Percentiles rank a stretch among this genome's conserved stretches.
Conservation (phyloP, 495 filamentous ascomycete genomes). For the Aspergillus avenaceus region DNA sequence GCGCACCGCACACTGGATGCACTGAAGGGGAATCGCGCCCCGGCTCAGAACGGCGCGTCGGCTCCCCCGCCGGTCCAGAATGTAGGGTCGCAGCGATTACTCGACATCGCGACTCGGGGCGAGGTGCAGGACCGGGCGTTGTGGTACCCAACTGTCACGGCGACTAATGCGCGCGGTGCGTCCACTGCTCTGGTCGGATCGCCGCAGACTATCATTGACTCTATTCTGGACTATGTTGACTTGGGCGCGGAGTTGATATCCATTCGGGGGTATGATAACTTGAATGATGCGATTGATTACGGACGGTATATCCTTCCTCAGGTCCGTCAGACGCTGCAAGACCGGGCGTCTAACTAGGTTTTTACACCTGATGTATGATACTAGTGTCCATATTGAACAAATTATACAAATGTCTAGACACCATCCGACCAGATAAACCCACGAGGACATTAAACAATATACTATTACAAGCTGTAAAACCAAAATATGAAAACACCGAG, state of each 20-base stretch:
- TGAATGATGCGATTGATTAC: constrained; percentile 52
- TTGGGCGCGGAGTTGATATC: constrained; percentile 50
- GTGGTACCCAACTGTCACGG: constrained; percentile 54
- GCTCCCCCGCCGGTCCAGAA: constrained; percentile 42
- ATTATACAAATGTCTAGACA: too few species aligned
- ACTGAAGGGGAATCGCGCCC: constrained; percentile 28
- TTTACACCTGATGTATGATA: too few species aligned
- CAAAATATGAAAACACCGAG: too few species aligned
- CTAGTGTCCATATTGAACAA: too few species aligned
- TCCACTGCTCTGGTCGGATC: constrained; percentile 52
- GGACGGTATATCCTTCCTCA: constrained; percentile 45
- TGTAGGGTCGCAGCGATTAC: constrained; percentile 48
- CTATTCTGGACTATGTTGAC: constrained; percentile 50
- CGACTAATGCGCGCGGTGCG: constrained; percentile 51
- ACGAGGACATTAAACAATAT: too few species aligned
- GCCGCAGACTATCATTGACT: constrained; percentile 42
- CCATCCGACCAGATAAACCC: too few species aligned
- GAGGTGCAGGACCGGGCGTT: constrained; percentile 52
- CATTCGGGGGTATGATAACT: constrained; percentile 52
- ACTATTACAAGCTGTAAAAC: too few species aligned
- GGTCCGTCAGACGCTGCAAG: constrained; percentile 38
- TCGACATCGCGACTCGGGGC: constrained; percentile 48
- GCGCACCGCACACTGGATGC: constrained; percentile 44
- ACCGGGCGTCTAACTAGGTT: too few species aligned
- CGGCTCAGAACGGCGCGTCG: constrained; percentile 25